Percentiles rank a stretch among this genome's conserved stretches.
phyloP scores from a whole-genome alignment of 352 stramenopile species.

The Phytophthora kernoviae region DNA sequence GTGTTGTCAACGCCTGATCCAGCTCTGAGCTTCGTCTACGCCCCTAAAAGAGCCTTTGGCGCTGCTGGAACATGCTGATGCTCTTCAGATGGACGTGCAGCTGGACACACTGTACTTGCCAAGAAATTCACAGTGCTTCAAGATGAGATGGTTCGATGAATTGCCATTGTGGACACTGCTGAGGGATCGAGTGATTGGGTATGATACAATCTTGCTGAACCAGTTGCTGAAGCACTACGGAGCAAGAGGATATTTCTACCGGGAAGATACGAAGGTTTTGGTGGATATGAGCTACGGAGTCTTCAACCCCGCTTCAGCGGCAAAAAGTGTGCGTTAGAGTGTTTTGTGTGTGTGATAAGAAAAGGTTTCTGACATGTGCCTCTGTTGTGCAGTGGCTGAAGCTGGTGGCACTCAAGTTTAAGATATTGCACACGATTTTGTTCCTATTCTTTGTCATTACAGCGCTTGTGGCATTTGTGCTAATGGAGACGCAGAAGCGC shows the following conservation, averaged over 20 bases:
- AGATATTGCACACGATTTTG: conserved; percentile 88
- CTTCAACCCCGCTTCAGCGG: conserved; percentile 41
- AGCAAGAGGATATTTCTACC: conserved; percentile 67
- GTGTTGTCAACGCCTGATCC: conserved; percentile 10
- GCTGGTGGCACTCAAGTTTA: conserved; percentile 82
- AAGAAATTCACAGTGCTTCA: conserved; percentile 52
- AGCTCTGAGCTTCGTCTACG: conserved; percentile 67
- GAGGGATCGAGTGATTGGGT: conserved; percentile 63
- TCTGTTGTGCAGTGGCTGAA: conserved; percentile 31
- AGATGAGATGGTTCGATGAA: conserved; percentile 40
- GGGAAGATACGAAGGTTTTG: conserved; percentile 56
- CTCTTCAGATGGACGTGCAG: conserved; percentile 29
- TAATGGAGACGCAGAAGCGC: conserved; percentile 92
- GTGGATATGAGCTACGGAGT: conserved; percentile 79
- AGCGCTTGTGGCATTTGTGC: conserved; percentile 92
- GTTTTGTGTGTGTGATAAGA: not conserved
- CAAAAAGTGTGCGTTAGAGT: conserved; percentile 34
- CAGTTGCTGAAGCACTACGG: conserved; percentile 78
- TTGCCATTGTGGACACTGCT: conserved; percentile 51
- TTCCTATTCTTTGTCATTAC: conserved; percentile 96
- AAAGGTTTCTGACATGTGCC: conserved; percentile 4
- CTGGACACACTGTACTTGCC: conserved; percentile 49
- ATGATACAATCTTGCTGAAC: conserved; percentile 94
- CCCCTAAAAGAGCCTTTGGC: conserved; percentile 73
- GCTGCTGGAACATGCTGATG: conserved; percentile 48